A percentile compares a stretch with the other conserved stretches of the same genome.
Conservation (phyloP, 148 eudicot species). For the Spergularia bocconei region DNA sequence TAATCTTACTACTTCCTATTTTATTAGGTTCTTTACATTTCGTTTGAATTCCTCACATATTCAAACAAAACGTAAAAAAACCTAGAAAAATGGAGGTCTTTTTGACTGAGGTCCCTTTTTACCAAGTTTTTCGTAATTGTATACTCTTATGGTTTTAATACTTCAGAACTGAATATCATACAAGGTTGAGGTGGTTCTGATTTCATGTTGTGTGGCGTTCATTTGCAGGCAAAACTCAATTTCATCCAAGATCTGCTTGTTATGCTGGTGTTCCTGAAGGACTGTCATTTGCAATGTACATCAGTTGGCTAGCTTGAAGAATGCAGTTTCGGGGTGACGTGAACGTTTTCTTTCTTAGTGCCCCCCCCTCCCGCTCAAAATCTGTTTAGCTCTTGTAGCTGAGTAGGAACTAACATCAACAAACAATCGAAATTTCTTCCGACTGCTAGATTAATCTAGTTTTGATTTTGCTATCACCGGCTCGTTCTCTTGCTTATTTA, state of each 20-base stretch:
- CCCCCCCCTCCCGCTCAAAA: neutral
- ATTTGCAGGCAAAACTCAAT: neutral
- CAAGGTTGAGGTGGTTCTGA: neutral
- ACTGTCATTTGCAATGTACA: slow-evolving; percentile 3
- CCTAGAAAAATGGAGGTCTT: neutral
- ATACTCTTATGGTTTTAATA: neutral
- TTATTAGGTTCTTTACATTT: too few relatives aligned
- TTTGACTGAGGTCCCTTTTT: neutral
- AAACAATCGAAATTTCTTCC: neutral
- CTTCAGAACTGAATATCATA: neutral
- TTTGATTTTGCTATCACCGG: too few relatives aligned
- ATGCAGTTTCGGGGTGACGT: neutral
- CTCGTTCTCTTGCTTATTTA: too few relatives aligned
- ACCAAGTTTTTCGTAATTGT: neutral
- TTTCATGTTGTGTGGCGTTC: neutral
- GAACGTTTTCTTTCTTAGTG: neutral
- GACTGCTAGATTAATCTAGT: too few relatives aligned
- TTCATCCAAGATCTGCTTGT: neutral
- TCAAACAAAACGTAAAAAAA: too few relatives aligned
- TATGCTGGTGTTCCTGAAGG: neutral
- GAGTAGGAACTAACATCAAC: neutral
- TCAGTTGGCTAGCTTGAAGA: neutral
- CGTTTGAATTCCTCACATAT: too few relatives aligned
- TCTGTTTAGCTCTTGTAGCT: neutral
- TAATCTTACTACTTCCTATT: neutral